A percentile compares a stretch with the other conserved stretches of the same genome.
These are phyloP conservation scores for Alternaria hordeiaustralica DNA, from an alignment of 2,329 filamentous ascomycete genomes.

Conservation along the genomic window DNA sequence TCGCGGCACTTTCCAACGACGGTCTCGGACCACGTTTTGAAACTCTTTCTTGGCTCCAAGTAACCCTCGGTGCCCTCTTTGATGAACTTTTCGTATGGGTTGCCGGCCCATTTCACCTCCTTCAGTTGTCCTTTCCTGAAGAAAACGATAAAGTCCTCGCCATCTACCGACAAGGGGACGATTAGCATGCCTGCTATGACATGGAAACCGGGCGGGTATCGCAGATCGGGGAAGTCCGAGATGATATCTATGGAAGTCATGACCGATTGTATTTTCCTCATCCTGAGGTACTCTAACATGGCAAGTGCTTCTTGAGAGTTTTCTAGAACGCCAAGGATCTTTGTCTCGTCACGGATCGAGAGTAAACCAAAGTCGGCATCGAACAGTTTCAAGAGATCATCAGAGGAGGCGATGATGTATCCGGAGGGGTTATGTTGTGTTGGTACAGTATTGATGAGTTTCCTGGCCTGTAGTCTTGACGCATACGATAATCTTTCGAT, in stretches of 20 bases:
- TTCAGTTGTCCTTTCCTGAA: conserved; percentile 79
- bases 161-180: conserved; percentile 77
- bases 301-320: conserved; percentile 83
- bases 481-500: conserved; percentile 89
- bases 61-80: conserved; percentile 75
- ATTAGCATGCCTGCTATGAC: conserved; percentile 79
- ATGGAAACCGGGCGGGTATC: conserved; percentile 79
- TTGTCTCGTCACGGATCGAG: conserved; percentile 87
- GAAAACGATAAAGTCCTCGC: conserved; percentile 87
- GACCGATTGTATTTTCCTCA: conserved; percentile 77
- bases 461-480: conserved; percentile 81
- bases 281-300: conserved; percentile 81
- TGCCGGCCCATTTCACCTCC: conserved; percentile 85
- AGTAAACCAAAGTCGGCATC: conserved; percentile 86
- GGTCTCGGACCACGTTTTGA: conserved; percentile 81
- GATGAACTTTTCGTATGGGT: conserved; percentile 80
- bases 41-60: conserved; percentile 79
- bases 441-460: conserved; percentile 84
- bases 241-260: conserved; percentile 77
- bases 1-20: conserved; percentile 83
- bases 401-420: conserved; percentile 88
- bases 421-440: conserved; percentile 83
- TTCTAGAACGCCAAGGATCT: conserved; percentile 76
- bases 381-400: conserved; percentile 82
- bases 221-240: conserved; percentile 80